Evolutionary conservation across 2,329 filamentous ascomycete species (phyloP), one percentile per base, ranked within the genome.

Genomic region (Sordariomycetes sp.): DNA sequence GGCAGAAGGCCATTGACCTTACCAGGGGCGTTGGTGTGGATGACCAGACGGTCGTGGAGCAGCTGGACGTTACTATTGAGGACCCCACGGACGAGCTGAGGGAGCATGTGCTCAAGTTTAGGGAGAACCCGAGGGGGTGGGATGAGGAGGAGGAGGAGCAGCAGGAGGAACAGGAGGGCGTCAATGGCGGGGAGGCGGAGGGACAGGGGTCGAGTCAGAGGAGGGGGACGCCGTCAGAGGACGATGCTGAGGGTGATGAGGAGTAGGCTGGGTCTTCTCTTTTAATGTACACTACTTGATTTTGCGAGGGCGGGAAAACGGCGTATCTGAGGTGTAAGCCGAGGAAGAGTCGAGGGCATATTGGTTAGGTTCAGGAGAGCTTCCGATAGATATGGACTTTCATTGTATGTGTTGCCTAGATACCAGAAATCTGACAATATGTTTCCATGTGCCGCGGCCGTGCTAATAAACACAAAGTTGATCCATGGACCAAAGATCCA

Each of bases 1-100:
- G 83, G 59, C 78, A 76, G 60, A 84, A 81, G 73, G 82, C 82
- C 65, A 83, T 85, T 61, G 76, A 79, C 52, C 77, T 78, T 53
- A 78, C 72, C 35, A 71, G 72, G 52, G 76, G 74, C 58, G 66
- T 75, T 32, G 63, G 62, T 39, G 67, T 73, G 34, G 74, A 77
- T 39, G 72, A 77, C 56, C 75, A 77, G 61, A 72, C 77, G 63
- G 73, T 75, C 45, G 71, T 82, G 13, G 79, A 84, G 62, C 75
- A 81, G 62, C 70, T 83, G 53, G 76, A 82, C 55, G 69, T 84
- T 25, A 73, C 71, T 10, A 72, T 85, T 15, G 72, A 76, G 35
- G 79, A 83, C 50, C 80, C 81, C 8, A 73, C 72, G 34, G 79
- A 82, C 52, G 74, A 78, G 15, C 75, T 80, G 65, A 70, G 68